A percentile compares a stretch with the other conserved stretches of the same genome.
phyloP scores from a whole-genome alignment of 331 rosid genomes.

The Prunus yedoensis region DNA sequence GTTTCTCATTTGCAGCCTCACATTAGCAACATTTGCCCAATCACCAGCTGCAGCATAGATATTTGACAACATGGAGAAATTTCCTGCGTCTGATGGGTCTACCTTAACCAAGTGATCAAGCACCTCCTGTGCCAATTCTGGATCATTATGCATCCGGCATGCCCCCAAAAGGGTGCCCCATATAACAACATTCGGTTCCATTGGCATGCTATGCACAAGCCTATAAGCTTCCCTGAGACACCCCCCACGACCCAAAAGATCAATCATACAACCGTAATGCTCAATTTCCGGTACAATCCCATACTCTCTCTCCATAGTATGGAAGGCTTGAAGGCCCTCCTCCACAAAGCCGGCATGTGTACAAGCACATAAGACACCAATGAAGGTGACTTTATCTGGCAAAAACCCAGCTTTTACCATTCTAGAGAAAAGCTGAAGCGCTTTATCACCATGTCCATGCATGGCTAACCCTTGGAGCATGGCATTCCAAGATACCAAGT shows the following conservation, averaged over 20 bases:
- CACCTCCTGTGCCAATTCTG: slow-evolving; percentile 60
- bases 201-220: slow-evolving; percentile 68
- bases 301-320: slow-evolving; percentile 60
- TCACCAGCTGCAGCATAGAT: slow-evolving; percentile 83
- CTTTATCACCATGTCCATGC: slow-evolving; percentile 73
- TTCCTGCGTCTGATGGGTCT: slow-evolving; percentile 65
- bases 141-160: slow-evolving; percentile 71
- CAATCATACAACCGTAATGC: slow-evolving; percentile 88
- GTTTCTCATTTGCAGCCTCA: slow-evolving; percentile 57
- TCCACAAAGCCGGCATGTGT: slow-evolving; percentile 71
- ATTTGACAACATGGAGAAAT: slow-evolving; percentile 70
- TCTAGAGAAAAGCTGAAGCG: slow-evolving; percentile 61
- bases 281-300: slow-evolving; percentile 61
- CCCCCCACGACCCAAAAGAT: slow-evolving; percentile 81
- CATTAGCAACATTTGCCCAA: slow-evolving; percentile 63
- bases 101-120: slow-evolving; percentile 48
- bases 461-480: slow-evolving; percentile 78
- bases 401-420: slow-evolving; percentile 62
- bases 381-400: slow-evolving; percentile 66
- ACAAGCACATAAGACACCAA: slow-evolving; percentile 77
- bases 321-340: slow-evolving; percentile 64
- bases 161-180: slow-evolving; percentile 84
- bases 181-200: slow-evolving; percentile 67
- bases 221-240: slow-evolving; percentile 70
- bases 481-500: slow-evolving; percentile 78